A percentile compares a stretch with the other conserved stretches of the same genome.
Evolutionary conservation across 352 stramenopile genomes (phyloP).

Genomic region (Hyaloperonospora brassicae): DNA sequence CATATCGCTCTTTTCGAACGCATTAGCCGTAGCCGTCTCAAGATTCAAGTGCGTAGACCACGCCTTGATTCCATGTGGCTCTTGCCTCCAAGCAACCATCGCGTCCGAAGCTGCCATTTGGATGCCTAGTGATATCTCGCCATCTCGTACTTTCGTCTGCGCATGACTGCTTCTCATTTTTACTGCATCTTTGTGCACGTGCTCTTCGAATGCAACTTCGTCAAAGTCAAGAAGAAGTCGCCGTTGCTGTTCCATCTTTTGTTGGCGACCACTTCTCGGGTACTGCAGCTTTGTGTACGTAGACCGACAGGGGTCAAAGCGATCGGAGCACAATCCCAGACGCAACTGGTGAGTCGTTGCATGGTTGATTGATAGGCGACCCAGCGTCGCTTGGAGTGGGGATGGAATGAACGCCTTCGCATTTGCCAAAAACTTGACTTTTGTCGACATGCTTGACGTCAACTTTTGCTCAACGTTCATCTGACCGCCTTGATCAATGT

Average conservation of each 20-base stretch:
- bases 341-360: constrained; percentile 32
- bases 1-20: constrained; percentile 29
- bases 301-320: constrained; percentile 39
- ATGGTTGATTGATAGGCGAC: constrained; percentile 30
- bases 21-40: constrained; percentile 18
- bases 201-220: constrained; percentile 24
- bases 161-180: constrained; percentile 9
- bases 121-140: constrained; percentile 43
- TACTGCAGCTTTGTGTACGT: constrained; percentile 36
- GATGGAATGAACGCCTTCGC: constrained; percentile 31
- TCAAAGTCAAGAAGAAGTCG: constrained; percentile 42
- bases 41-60: constrained; percentile 26
- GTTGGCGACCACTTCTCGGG: constrained; percentile 25
- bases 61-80: constrained; percentile 17
- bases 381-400: constrained; percentile 6
- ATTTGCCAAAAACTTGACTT: constrained; percentile 31
- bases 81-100: constrained; percentile 37
- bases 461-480: constrained; percentile 18
- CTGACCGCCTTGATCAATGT: constrained; percentile 45
- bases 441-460: constrained; percentile 15
- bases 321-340: constrained; percentile 29
- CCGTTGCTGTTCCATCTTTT: constrained; percentile 33
- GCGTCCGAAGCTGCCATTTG: constrained; percentile 42
- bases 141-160: constrained; percentile 22
- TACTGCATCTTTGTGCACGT: constrained; percentile 12